Conservation (phyloP, 352 stramenopile genomes). For the Phytophthora quininea region DNA sequence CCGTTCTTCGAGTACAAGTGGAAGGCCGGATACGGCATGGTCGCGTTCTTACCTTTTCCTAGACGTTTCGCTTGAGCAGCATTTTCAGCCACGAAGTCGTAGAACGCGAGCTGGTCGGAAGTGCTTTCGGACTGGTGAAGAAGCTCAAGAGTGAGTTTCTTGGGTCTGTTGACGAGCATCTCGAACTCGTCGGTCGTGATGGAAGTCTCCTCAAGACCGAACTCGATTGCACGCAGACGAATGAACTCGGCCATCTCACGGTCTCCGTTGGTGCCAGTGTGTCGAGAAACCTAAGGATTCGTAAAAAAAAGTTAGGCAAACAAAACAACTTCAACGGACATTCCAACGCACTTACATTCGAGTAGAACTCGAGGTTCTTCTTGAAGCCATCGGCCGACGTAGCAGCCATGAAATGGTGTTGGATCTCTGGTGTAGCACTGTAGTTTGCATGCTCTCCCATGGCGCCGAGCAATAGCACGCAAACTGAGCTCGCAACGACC, state of each 20-base stretch:
- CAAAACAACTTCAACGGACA: not conserved
- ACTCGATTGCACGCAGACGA: slow-evolving; percentile 67
- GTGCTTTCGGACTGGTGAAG: slow-evolving; percentile 31
- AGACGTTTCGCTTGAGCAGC: slow-evolving; percentile 32
- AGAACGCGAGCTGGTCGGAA: slow-evolving; percentile 11
- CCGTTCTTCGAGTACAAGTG: slow-evolving; percentile 87
- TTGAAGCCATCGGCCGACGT: slow-evolving; percentile 67
- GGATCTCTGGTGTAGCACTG: slow-evolving; percentile 71
- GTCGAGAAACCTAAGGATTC: slow-evolving; percentile 46
- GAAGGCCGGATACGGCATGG: slow-evolving; percentile 58
- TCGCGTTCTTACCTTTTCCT: slow-evolving; percentile 32
- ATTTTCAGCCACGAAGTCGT: slow-evolving; percentile 36
- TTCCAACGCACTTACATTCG: slow-evolving; percentile 35
- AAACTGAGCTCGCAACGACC: slow-evolving; percentile 65
- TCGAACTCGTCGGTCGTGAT: slow-evolving; percentile 88
- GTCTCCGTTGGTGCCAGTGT: slow-evolving; percentile 69
- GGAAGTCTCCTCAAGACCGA: slow-evolving; percentile 72
- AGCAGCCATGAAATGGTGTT: slow-evolving; percentile 80
- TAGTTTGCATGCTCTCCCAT: slow-evolving; percentile 71
- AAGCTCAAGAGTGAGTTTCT: slow-evolving; percentile 61
- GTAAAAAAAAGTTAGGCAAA: not conserved
- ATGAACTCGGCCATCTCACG: slow-evolving; percentile 84
- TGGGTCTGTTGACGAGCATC: slow-evolving; percentile 76
- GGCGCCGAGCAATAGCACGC: slow-evolving; percentile 65
- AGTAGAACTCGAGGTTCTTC: slow-evolving; percentile 81